Percentiles rank a stretch among this genome's conserved stretches.
Conservation (phyloP, 164 flowering plant species). For the Warburgia ugandensis region DNA sequence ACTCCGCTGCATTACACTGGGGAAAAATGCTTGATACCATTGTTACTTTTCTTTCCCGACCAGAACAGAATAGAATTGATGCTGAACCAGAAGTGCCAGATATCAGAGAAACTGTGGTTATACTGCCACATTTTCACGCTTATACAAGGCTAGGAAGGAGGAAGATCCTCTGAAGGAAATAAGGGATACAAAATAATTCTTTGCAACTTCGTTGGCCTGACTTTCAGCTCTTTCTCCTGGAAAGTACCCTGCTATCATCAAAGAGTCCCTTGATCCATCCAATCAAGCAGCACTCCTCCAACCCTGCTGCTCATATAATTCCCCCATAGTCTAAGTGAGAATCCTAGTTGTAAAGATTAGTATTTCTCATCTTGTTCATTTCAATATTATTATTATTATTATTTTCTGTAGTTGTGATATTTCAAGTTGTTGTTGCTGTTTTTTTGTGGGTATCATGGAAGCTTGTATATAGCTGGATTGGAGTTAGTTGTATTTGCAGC, state of each 20-base stretch:
- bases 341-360: background rate
- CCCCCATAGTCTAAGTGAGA: constrained; percentile 41
- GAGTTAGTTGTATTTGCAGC: too few species aligned
- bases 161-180: constrained; percentile 83
- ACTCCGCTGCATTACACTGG: constrained; percentile 51
- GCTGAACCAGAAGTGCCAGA: constrained; percentile 90
- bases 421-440: too few species aligned
- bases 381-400: too few species aligned
- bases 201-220: constrained; percentile 56
- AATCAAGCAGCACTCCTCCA: constrained; percentile 73
- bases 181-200: constrained; percentile 65
- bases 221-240: constrained; percentile 65
- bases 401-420: too few species aligned
- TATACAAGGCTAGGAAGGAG: constrained; percentile 83
- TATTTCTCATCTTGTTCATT: background rate
- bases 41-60: constrained; percentile 72
- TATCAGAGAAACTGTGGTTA: constrained; percentile 70
- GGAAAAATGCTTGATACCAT: constrained; percentile 83
- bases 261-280: constrained; percentile 42
- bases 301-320: constrained; percentile 49
- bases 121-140: constrained; percentile 64
- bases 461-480: too few species aligned
- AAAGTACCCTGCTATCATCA: constrained; percentile 54
- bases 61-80: constrained; percentile 74
- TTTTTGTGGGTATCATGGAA: too few species aligned